Conservation (phyloP, 495 filamentous ascomycete species). For the Parachaetomium inaequale region DNA sequence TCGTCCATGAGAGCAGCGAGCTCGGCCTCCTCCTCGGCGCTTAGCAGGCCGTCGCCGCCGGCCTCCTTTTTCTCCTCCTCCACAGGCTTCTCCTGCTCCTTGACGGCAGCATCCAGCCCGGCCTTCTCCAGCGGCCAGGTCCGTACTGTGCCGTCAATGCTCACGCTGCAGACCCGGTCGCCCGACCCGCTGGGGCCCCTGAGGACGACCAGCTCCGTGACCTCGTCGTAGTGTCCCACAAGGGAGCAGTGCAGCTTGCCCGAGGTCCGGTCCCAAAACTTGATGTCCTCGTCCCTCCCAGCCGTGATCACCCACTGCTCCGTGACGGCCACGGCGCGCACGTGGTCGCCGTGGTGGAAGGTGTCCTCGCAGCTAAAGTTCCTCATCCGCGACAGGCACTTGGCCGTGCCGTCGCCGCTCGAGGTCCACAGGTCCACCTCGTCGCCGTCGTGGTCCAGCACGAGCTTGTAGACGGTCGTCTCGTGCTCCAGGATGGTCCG, state of each 20-base stretch:
- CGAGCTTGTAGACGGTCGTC: slow-evolving; percentile 78
- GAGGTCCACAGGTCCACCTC: slow-evolving; percentile 87
- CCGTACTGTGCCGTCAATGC: slow-evolving; percentile 84
- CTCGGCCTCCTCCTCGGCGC: slow-evolving; percentile 80
- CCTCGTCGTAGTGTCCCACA: slow-evolving; percentile 86
- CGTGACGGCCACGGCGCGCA: slow-evolving; percentile 71
- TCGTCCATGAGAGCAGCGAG: slow-evolving; percentile 85
- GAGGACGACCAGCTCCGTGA: slow-evolving; percentile 71
- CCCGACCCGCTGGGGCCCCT: slow-evolving; percentile 34
- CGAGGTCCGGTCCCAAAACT: slow-evolving; percentile 74
- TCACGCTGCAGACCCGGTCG: slow-evolving; percentile 65
- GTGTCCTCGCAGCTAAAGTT: slow-evolving; percentile 67
- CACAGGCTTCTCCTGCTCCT: slow-evolving; percentile 49
- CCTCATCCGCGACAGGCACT: slow-evolving; percentile 63
- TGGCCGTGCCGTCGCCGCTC: slow-evolving; percentile 77
- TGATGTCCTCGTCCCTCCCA: slow-evolving; percentile 85
- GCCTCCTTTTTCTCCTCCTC: slow-evolving; percentile 43
- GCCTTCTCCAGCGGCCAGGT: slow-evolving; percentile 67
- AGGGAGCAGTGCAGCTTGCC: slow-evolving; percentile 75
- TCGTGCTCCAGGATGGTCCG: slow-evolving; percentile 76
- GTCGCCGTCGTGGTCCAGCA: slow-evolving; percentile 47
- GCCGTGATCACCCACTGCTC: slow-evolving; percentile 84
- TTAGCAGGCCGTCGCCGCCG: slow-evolving; percentile 51
- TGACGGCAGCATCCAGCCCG: slow-evolving; percentile 58
- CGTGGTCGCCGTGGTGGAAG: slow-evolving; percentile 81